A percentile compares a stretch with the other conserved stretches of the same genome.
phyloP scores from a whole-genome alignment of 768 basidiomycete genomes.

The Suillus weaverae region DNA sequence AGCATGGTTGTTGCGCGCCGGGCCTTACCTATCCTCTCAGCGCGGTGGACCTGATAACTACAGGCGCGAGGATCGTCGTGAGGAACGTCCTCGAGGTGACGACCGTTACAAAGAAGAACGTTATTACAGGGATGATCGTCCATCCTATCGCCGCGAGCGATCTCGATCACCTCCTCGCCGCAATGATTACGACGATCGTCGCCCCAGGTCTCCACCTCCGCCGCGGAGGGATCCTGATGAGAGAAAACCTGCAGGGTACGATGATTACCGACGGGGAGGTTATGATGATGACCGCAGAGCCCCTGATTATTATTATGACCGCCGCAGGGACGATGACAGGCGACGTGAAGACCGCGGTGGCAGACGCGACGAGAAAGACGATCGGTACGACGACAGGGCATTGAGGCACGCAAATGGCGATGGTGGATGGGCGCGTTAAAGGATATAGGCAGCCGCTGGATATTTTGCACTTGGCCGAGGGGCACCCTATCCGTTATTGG shows the following conservation, averaged over 20 bases:
- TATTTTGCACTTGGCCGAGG: conserved; percentile 33
- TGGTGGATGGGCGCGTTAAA: conserved; percentile 74
- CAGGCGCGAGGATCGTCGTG: conserved; percentile 71
- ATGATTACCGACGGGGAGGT: conserved; percentile 82
- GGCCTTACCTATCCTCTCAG: conserved; percentile 33
- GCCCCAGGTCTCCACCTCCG: conserved; percentile 75
- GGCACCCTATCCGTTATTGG: conserved; percentile 32
- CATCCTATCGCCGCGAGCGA: conserved; percentile 66
- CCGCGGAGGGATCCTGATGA: conserved; percentile 80
- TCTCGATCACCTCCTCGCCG: conserved; percentile 81
- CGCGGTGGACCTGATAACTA: conserved; percentile 72
- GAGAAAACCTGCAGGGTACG: conserved; percentile 89
- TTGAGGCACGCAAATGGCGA: conserved; percentile 77
- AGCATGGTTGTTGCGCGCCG: background rate
- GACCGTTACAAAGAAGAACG: conserved; percentile 65
- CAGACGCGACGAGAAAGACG: conserved; percentile 84
- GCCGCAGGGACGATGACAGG: conserved; percentile 75
- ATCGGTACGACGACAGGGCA: conserved; percentile 74
- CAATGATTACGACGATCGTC: conserved; percentile 72
- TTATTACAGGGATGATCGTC: conserved; percentile 47
- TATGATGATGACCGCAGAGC: conserved; percentile 78
- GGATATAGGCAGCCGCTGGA: conserved; percentile 35
- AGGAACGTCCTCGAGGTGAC: conserved; percentile 39
- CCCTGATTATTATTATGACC: conserved; percentile 86
- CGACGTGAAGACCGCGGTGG: conserved; percentile 66